A percentile compares a stretch with the other conserved stretches of the same genome.
These are phyloP conservation scores for Gyromitra esculenta DNA, from an alignment of 2,329 filamentous ascomycete species.

Conservation along the genomic window DNA sequence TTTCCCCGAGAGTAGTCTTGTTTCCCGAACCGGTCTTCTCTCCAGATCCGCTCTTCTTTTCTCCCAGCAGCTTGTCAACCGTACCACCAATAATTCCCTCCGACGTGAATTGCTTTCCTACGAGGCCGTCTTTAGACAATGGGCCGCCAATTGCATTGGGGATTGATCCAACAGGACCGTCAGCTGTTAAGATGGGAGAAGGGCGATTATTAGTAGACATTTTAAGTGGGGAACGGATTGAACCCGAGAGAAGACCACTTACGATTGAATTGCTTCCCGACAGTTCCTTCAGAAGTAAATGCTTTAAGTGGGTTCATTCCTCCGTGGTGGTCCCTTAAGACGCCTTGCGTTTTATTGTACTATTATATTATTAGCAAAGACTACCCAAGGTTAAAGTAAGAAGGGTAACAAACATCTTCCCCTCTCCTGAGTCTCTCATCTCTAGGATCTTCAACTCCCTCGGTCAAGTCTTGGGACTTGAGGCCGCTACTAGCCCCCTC, in stretches of 20 bases:
- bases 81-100: slow-evolving; percentile 67
- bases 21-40: not conserved
- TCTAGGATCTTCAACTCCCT: slow-evolving; percentile 22
- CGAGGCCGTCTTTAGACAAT: slow-evolving; percentile 64
- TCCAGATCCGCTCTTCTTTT: slow-evolving; percentile 58
- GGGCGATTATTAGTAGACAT: not conserved
- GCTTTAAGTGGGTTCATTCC: slow-evolving; percentile 57
- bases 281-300: slow-evolving; percentile 64
- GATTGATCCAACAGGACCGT: slow-evolving; percentile 64
- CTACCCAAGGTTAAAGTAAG: not conserved
- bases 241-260: slow-evolving; percentile 25
- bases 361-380: slow-evolving; percentile 2
- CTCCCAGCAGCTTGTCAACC: slow-evolving; percentile 64
- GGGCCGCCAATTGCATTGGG: slow-evolving; percentile 66
- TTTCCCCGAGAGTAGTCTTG: not conserved
- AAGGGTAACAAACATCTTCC: not conserved
- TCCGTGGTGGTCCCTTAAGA: slow-evolving; percentile 31
- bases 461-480: slow-evolving; percentile 21
- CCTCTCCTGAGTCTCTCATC: not conserved
- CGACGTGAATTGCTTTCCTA: slow-evolving; percentile 68
- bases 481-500: slow-evolving; percentile 1
- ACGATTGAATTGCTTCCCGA: slow-evolving; percentile 68
- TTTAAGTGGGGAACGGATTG: not conserved
- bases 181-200: slow-evolving; percentile 4
- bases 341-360: not conserved